Conservation (phyloP, 1,139 yeast genomes). For the Geotrichum europaeum region DNA sequence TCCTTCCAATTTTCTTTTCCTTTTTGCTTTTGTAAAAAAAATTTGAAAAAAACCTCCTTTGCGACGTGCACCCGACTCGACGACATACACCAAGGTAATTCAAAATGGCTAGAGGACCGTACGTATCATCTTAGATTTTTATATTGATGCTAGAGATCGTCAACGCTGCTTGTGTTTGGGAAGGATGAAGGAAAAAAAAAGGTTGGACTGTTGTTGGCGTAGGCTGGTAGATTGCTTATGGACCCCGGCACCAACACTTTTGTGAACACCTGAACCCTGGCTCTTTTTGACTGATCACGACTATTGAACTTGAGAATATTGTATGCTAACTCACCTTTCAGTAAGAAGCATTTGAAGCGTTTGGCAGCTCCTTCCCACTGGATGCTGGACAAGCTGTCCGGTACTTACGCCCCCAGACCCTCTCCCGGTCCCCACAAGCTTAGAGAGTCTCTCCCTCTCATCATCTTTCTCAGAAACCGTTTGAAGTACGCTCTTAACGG, state of each 20-base stretch:
- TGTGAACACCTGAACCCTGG: neutral
- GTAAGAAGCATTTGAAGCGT: constrained; percentile 14
- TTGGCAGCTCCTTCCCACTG: constrained; percentile 94
- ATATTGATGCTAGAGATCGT: neutral
- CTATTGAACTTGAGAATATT: neutral
- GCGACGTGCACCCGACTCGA: constrained; percentile 17
- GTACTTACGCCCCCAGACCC: constrained; percentile 99
- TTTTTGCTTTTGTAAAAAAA: constrained; percentile 8
- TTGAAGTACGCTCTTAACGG: constrained; percentile 99
- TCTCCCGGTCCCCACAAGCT: constrained; percentile 99
- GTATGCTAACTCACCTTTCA: neutral
- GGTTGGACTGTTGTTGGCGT: neutral
- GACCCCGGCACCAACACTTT: neutral
- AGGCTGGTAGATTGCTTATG: neutral
- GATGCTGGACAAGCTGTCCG: constrained; percentile 99
- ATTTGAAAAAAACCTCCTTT: constrained; percentile 13
- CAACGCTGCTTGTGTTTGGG: neutral
- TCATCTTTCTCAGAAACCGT: constrained; percentile 98
- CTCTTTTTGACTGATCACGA: neutral
- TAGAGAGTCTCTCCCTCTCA: constrained; percentile 97
- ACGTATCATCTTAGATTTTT: constrained; percentile 38
- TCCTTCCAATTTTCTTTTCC: constrained; percentile 6
- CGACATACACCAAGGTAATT: constrained; percentile 11
- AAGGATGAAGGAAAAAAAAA: neutral
- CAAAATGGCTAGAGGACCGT: constrained; percentile 96